phyloP scores from a whole-genome alignment of 768 basidiomycete genomes.

The Leccinum aurantiacum region DNA sequence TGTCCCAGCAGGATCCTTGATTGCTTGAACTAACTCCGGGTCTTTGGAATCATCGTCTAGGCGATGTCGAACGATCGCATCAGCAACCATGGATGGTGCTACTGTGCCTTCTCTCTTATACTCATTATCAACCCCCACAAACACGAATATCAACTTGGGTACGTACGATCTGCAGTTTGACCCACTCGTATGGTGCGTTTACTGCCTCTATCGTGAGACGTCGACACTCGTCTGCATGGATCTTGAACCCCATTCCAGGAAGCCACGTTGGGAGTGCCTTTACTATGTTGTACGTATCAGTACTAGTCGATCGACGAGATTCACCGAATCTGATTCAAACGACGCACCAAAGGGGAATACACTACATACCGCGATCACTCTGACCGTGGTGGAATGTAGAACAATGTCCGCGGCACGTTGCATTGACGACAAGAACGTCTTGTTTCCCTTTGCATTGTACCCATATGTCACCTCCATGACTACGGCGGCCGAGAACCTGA shows the following conservation, averaged over 20 bases:
- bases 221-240: background rate
- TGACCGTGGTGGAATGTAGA: background rate
- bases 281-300: background rate
- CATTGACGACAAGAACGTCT: constrained; percentile 10
- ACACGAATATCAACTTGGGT: background rate
- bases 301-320: background rate
- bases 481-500: background rate
- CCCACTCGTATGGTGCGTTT: background rate
- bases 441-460: background rate
- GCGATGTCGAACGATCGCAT: constrained; percentile 9
- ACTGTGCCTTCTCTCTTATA: background rate
- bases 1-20: constrained; percentile 3
- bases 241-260: background rate
- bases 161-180: background rate
- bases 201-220: background rate
- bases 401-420: background rate
- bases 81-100: background rate
- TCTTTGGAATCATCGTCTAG: background rate
- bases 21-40: background rate
- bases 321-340: background rate
- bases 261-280: background rate
- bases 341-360: constrained; percentile 19
- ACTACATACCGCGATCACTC: constrained; percentile 5
- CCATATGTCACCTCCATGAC: background rate
- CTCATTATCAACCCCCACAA: background rate